phyloP scores from a whole-genome alignment of 2,329 filamentous ascomycete genomes.

The Didymella pinodella region DNA sequence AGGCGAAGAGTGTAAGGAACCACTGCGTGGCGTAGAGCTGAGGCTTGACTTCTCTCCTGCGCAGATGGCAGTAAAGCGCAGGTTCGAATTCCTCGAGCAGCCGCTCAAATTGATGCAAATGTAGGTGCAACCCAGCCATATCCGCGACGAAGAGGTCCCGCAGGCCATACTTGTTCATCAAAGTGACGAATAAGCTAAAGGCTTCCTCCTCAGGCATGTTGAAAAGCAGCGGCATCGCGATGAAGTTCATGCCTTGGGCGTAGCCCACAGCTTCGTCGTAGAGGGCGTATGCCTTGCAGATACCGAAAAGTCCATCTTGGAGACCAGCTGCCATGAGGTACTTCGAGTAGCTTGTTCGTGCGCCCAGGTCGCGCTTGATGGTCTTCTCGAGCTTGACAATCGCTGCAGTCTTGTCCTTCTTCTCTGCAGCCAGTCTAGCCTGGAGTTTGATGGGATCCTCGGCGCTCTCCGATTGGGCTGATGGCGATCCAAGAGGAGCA shows the following conservation, averaged over 20 bases:
- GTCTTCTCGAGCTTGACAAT: conserved; percentile 87
- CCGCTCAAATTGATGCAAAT: conserved; percentile 93
- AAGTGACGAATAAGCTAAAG: conserved; percentile 86
- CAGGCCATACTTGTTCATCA: conserved; percentile 97
- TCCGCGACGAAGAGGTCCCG: conserved; percentile 93
- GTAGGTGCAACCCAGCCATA: conserved; percentile 94
- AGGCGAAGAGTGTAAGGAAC: conserved; percentile 98
- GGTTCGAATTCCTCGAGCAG: conserved; percentile 93
- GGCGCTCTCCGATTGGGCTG: conserved; percentile 62
- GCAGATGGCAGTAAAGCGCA: conserved; percentile 91
- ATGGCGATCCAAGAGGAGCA: conserved; percentile 56
- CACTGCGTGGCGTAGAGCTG: conserved; percentile 98
- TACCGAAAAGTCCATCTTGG: conserved; percentile 91
- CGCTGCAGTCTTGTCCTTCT: conserved; percentile 75
- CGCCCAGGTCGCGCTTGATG: conserved; percentile 89
- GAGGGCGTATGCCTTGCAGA: conserved; percentile 96
- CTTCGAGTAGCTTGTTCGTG: conserved; percentile 95
- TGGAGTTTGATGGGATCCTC: conserved; percentile 73
- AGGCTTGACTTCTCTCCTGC: conserved; percentile 83
- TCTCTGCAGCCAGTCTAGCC: conserved; percentile 69
- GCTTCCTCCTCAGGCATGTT: conserved; percentile 99
- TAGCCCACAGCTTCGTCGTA: conserved; percentile 96
- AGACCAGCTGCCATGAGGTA: conserved; percentile 89
- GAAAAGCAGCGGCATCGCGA: conserved; percentile 95
- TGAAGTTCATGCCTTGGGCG: conserved; percentile 98